These are phyloP conservation scores for Trichocomaceae sp. DNA, from an alignment of 2,329 filamentous ascomycete genomes.

Conservation along the genomic window DNA sequence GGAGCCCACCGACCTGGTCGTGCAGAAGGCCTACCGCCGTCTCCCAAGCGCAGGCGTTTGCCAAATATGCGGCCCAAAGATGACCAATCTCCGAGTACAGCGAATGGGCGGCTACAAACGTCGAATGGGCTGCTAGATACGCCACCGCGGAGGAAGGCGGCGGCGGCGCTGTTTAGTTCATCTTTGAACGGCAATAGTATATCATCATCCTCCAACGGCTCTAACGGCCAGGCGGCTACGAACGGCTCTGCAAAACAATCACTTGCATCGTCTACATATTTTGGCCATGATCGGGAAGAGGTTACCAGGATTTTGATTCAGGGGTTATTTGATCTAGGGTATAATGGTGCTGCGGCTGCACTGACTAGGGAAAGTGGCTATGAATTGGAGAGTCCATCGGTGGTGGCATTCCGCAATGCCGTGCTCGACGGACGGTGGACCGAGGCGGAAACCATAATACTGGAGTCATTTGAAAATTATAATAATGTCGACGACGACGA, in stretches of 20 bases:
- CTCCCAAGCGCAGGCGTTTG: slow-evolving; percentile 54
- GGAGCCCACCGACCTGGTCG: slow-evolving; percentile 21
- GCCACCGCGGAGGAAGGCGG: slow-evolving; percentile 43
- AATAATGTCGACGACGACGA: slow-evolving; percentile 28
- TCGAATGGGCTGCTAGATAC: slow-evolving; percentile 50
- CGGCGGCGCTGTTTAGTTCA: slow-evolving; percentile 38
- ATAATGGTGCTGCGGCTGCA: slow-evolving; percentile 65
- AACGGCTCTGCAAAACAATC: slow-evolving; percentile 35
- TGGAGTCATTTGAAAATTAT: slow-evolving; percentile 39
- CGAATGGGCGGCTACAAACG: slow-evolving; percentile 51
- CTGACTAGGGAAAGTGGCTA: slow-evolving; percentile 78
- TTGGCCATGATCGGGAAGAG: slow-evolving; percentile 85
- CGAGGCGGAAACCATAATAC: slow-evolving; percentile 75
- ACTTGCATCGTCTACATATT: slow-evolving; percentile 50
- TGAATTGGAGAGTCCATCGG: slow-evolving; percentile 76
- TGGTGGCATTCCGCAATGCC: slow-evolving; percentile 76
- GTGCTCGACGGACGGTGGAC: slow-evolving; percentile 75
- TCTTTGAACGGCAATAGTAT: slow-evolving; percentile 49
- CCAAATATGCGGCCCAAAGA: slow-evolving; percentile 59
- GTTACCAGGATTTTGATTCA: slow-evolving; percentile 90
- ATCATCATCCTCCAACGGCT: slow-evolving; percentile 28
- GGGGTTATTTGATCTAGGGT: slow-evolving; percentile 81
- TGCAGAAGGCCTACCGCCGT: slow-evolving; percentile 28
- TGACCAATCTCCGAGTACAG: slow-evolving; percentile 41
- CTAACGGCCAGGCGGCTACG: slow-evolving; percentile 33